phyloP scores from a whole-genome alignment of 163 green algal species.

The Chlorella variabilis region DNA sequence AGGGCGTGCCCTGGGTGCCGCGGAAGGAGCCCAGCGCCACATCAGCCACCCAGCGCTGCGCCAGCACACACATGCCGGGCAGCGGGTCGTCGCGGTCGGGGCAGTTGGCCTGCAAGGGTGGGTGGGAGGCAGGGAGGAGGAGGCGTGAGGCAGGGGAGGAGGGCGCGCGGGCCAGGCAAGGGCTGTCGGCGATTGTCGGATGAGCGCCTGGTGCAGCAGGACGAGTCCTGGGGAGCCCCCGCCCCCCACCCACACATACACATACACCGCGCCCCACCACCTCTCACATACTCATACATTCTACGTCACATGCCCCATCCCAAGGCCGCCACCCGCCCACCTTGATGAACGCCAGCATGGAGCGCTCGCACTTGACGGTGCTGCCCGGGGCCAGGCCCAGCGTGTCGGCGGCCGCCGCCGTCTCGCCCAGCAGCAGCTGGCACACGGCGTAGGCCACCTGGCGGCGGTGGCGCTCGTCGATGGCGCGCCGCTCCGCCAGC shows the following conservation, averaged over 20 bases:
- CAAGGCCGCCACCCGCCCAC: too few species aligned
- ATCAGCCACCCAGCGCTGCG: constrained; percentile 57
- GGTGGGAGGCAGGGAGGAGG: neutral
- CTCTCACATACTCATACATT: too few species aligned
- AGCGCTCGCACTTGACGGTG: constrained; percentile 44
- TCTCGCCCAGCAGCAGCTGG: constrained; percentile 86
- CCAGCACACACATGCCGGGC: constrained; percentile 60
- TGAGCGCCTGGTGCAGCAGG: too few species aligned
- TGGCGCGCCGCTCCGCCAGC: constrained; percentile 11
- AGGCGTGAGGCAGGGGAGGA: neutral
- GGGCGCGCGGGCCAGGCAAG: too few species aligned
- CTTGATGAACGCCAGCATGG: constrained; percentile 56
- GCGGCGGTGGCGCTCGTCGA: constrained; percentile 46
- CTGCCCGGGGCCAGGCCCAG: constrained; percentile 43
- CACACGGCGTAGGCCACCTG: constrained; percentile 53
- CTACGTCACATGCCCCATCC: too few species aligned
- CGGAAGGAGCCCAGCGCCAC: constrained; percentile 51
- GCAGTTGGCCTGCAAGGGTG: constrained; percentile 38
- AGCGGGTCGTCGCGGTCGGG: constrained; percentile 44
- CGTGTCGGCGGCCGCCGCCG: constrained; percentile 48
- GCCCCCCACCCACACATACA: too few species aligned
- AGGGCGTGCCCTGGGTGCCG: constrained; percentile 26
- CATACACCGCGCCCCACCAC: too few species aligned
- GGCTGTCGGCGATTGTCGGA: too few species aligned
- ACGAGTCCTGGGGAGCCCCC: too few species aligned